Conservation (phyloP, 306 rosid species). For the Rosa rugosa region DNA sequence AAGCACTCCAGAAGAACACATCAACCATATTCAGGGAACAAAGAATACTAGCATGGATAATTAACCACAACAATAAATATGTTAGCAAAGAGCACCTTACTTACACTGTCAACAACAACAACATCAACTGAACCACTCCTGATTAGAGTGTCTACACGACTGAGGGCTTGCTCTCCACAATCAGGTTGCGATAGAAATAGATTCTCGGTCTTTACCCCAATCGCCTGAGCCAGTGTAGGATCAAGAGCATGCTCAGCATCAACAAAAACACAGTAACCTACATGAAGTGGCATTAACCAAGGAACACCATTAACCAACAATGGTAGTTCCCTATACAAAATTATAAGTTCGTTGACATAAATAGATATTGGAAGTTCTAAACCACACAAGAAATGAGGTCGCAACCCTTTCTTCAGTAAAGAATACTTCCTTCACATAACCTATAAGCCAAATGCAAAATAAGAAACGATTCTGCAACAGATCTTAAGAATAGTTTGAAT, state of each 20-base stretch:
- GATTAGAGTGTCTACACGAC: conserved; percentile 82
- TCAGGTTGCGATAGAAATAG: conserved; percentile 92
- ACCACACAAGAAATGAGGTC: background rate
- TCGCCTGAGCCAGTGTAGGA: conserved; percentile 70
- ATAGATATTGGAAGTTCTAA: background rate
- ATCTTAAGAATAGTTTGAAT: background rate
- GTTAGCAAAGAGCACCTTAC: conserved; percentile 34
- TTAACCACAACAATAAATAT: conserved; percentile 7
- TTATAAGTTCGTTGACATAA: background rate
- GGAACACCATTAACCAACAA: conserved; percentile 11
- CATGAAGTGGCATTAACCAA: conserved; percentile 24
- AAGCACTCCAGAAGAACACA: background rate
- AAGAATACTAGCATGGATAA: background rate
- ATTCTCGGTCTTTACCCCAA: conserved; percentile 73
- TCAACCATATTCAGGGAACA: background rate
- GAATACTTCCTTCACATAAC: conserved; percentile 71
- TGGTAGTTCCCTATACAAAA: conserved; percentile 9
- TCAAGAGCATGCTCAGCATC: conserved; percentile 98
- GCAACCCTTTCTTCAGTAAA: conserved; percentile 21
- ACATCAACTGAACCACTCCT: conserved; percentile 96
- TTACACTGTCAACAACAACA: conserved; percentile 91
- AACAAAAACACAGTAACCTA: conserved; percentile 79
- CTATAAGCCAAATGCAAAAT: conserved; percentile 46
- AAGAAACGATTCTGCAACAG: conserved; percentile 25
- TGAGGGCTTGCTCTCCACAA: conserved; percentile 92